A percentile compares a stretch with the other conserved stretches of the same genome.
Evolutionary conservation across 176 grass and related monocot genomes (phyloP).

Genomic region (Otatea glauca): DNA sequence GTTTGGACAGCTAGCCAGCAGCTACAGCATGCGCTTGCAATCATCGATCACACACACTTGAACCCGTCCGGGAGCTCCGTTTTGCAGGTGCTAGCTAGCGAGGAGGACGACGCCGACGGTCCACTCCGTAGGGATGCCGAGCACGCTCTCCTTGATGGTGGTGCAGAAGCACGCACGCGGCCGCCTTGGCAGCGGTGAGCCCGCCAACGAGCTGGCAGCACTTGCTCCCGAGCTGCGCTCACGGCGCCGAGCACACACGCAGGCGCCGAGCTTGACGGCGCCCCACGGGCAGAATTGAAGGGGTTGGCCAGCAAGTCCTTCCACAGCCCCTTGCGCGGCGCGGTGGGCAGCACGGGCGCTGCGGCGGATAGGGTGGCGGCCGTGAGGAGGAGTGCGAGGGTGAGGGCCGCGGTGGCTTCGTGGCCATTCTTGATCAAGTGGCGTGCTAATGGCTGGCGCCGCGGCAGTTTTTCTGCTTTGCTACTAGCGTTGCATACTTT

Average conservation of each 20-base stretch:
- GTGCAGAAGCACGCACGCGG: constrained; percentile 81
- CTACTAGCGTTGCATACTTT: background rate
- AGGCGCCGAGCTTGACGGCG: constrained; percentile 66
- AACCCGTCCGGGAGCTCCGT: constrained; percentile 72
- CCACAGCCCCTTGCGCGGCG: constrained; percentile 44
- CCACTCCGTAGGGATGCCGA: constrained; percentile 72
- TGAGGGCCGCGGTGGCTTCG: background rate
- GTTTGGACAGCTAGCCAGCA: background rate
- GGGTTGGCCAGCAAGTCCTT: constrained; percentile 42
- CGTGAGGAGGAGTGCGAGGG: constrained; percentile 37
- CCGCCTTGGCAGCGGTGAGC: constrained; percentile 64
- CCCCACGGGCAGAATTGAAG: constrained; percentile 84
- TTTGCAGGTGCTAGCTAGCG: constrained; percentile 74
- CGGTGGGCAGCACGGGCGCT: background rate
- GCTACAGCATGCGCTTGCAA: background rate
- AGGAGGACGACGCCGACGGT: constrained; percentile 71
- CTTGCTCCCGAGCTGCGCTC: constrained; percentile 44
- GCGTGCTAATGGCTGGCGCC: background rate
- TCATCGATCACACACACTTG: constrained; percentile 59
- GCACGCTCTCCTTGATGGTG: constrained; percentile 68
- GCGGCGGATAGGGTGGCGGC: background rate
- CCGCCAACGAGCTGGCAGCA: constrained; percentile 61
- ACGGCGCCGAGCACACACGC: constrained; percentile 58
- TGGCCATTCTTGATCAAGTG: background rate
- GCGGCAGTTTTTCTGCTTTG: background rate